Percentiles rank a stretch among this genome's conserved stretches.
These are phyloP conservation scores for Phytomonas sp. DNA, from an alignment of 208 protist species.

Conservation along the genomic window DNA sequence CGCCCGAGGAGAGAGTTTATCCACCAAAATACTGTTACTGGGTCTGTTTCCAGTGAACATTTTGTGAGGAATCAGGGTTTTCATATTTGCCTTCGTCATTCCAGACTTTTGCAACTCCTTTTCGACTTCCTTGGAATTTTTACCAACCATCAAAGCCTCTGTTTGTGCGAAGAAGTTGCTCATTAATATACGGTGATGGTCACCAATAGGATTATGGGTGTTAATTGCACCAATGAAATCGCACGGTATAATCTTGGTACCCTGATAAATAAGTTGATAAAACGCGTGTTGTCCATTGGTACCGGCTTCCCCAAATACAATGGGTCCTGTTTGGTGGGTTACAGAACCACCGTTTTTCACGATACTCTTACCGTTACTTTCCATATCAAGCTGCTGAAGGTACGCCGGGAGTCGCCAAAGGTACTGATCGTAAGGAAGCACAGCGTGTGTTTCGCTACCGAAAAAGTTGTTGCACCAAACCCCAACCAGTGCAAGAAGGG, in stretches of 20 bases:
- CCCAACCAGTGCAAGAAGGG: constrained; percentile 92
- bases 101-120: constrained; percentile 58
- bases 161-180: constrained; percentile 97
- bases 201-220: constrained; percentile 88
- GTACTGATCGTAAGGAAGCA: constrained; percentile 98
- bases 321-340: constrained; percentile 86
- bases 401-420: constrained; percentile 94
- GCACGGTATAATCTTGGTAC: constrained; percentile 94
- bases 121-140: constrained; percentile 80
- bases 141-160: constrained; percentile 95
- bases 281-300: constrained; percentile 92
- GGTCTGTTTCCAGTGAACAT: constrained; percentile 92
- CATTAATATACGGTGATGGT: constrained; percentile 94
- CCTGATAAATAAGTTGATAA: constrained; percentile 97
- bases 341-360: constrained; percentile 53
- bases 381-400: constrained; percentile 97
- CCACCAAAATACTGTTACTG: constrained; percentile 94
- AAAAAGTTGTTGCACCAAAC: constrained; percentile 98
- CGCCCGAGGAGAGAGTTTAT: constrained; percentile 87
- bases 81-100: constrained; percentile 44
- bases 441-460: constrained; percentile 89
- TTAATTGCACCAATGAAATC: constrained; percentile 93
- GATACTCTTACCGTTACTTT: constrained; percentile 95
- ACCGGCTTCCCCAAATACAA: constrained; percentile 96
- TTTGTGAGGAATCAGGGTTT: constrained; percentile 67